Evolutionary conservation across 345 rosid species (phyloP).

Genomic region (Syzygium aromaticum): DNA sequence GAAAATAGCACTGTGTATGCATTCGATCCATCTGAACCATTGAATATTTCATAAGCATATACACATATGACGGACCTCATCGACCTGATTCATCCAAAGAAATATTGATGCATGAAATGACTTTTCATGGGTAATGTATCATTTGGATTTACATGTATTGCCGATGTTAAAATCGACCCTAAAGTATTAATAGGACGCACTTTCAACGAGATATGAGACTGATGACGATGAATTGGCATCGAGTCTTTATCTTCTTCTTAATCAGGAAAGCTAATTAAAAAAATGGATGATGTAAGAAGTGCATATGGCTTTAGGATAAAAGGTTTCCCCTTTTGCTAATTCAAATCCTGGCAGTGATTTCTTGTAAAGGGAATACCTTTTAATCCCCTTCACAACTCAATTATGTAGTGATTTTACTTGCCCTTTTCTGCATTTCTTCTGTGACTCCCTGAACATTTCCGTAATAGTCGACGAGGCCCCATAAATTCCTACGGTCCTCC

Average conservation of each 20-base stretch:
- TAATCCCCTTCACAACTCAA: not conserved
- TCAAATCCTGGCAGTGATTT: not conserved
- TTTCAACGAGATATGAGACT: rapidly evolving
- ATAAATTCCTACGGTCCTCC: not conserved
- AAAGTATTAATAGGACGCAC: not conserved
- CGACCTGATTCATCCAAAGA: not conserved
- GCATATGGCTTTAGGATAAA: not conserved
- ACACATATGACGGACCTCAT: not conserved
- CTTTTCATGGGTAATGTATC: not conserved
- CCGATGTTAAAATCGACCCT: not conserved
- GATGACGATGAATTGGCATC: not conserved
- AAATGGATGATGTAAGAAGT: not conserved
- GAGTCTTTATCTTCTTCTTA: not conserved
- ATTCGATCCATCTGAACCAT: not conserved
- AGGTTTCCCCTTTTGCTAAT: not conserved
- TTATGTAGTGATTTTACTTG: not conserved
- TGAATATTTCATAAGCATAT: not conserved
- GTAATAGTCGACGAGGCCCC: not conserved
- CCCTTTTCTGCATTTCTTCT: not conserved
- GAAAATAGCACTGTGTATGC: not conserved
- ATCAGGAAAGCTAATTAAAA: not conserved
- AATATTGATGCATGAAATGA: not conserved
- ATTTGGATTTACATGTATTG: too few species aligned
- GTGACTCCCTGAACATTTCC: not conserved
- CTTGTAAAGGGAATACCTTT: not conserved